Percentiles rank a stretch among this genome's conserved stretches.
These are phyloP conservation scores for Ustanciosporium gigantosporum DNA, from an alignment of 1,284 basidiomycete genomes.

Conservation along the genomic window DNA sequence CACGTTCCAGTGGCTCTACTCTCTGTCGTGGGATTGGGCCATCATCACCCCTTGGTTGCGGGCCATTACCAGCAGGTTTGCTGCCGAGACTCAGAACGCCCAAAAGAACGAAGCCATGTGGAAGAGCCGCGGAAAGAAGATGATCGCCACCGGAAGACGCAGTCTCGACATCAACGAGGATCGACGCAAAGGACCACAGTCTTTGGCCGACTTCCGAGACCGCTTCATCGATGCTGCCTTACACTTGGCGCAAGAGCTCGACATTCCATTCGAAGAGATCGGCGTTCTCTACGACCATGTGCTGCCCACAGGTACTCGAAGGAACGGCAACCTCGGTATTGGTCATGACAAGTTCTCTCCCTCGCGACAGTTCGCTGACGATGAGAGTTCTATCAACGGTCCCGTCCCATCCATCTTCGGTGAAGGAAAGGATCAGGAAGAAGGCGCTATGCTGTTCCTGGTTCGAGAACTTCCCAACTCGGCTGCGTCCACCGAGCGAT, in stretches of 20 bases:
- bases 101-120: constrained; percentile 43
- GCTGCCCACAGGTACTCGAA: constrained; percentile 63
- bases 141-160: constrained; percentile 45
- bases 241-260: constrained; percentile 63
- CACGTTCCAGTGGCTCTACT: constrained; percentile 66
- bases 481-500: constrained; percentile 62
- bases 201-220: constrained; percentile 62
- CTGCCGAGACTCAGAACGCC: constrained; percentile 22
- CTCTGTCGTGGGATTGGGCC: constrained; percentile 65
- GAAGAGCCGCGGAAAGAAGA: constrained; percentile 39
- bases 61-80: constrained; percentile 60
- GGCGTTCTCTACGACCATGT: constrained; percentile 70
- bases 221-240: constrained; percentile 64
- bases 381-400: constrained; percentile 49
- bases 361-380: constrained; percentile 39
- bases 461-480: constrained; percentile 63
- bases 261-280: constrained; percentile 64
- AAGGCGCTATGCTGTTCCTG: constrained; percentile 65
- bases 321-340: constrained; percentile 2
- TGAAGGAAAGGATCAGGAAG: constrained; percentile 58
- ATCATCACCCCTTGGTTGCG: constrained; percentile 64
- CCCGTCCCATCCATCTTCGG: constrained; percentile 48
- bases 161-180: constrained; percentile 34
- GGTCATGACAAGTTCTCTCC: constrained; percentile 29
- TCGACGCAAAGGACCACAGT: constrained; percentile 30